Conservation (phyloP, 139 green algal species). For the Haematococcus lacustris region DNA sequence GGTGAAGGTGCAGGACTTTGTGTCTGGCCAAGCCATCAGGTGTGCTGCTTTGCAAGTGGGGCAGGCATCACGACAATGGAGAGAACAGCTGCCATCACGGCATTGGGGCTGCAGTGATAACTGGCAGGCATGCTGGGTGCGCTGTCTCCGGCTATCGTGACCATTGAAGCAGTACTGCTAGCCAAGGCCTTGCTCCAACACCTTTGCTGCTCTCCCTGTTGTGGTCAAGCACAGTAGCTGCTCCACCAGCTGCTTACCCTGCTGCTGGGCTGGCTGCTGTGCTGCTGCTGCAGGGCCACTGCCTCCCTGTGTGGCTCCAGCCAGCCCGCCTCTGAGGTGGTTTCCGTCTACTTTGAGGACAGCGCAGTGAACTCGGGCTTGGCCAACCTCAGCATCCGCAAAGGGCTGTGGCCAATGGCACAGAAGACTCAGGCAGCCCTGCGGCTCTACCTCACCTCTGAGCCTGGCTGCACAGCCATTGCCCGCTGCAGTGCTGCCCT, state of each 20-base stretch:
- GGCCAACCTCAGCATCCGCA: slow-evolving; percentile 62
- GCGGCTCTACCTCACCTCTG: not conserved
- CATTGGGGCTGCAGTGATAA: too few relatives aligned
- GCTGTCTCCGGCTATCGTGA: too few relatives aligned
- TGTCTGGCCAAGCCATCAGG: slow-evolving; percentile 43
- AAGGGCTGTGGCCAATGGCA: slow-evolving; percentile 62
- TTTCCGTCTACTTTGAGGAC: slow-evolving; percentile 74
- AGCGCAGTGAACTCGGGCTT: slow-evolving; percentile 40
- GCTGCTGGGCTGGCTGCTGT: too few relatives aligned
- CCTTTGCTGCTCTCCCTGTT: too few relatives aligned
- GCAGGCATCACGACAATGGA: too few relatives aligned
- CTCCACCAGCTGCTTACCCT: too few relatives aligned
- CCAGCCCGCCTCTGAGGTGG: slow-evolving; percentile 41
- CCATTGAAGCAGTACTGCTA: too few relatives aligned
- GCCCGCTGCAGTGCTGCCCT: not conserved
- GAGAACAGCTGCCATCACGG: too few relatives aligned
- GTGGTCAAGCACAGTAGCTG: too few relatives aligned
- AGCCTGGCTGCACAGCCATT: not conserved
- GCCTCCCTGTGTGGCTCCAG: not conserved
- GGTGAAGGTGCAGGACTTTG: slow-evolving; percentile 49
- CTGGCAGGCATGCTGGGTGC: too few relatives aligned
- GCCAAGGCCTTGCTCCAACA: too few relatives aligned
- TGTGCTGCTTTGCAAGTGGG: too few relatives aligned
- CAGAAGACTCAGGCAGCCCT: slow-evolving; percentile 7
- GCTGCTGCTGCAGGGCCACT: not conserved